Evolutionary conservation across 768 basidiomycete genomes (phyloP), one percentile per base, ranked within the genome.

Genomic region (Astraeus odoratus): DNA sequence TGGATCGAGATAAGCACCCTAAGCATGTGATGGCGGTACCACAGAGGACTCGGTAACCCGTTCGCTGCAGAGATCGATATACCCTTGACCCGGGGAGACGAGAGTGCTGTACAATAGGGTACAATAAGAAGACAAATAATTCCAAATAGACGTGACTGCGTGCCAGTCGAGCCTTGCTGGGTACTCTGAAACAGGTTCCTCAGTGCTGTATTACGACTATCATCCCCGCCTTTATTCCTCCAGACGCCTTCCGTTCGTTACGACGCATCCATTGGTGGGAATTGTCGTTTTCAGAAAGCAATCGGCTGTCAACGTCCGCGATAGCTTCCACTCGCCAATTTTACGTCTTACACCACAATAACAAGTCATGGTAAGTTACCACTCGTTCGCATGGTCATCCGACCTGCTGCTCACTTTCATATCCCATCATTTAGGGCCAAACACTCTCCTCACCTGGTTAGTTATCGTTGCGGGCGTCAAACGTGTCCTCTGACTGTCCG

Each of bases 401-500:
- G n/a, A 35, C 34, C 34, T 29, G 30, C 41, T 45, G 40, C 39
- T 51, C 43, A 55, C 37, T 6, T 25, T 39, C 23, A 7, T 8
- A 24, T 10, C 3, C 27, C 33, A 48, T 45, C 37, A 43, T 58
- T 45, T 34, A 89, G 89, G 89, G 89, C 63, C 89, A 92, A 80
- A 90, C 84, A 4, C 80, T 92, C 38, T 88, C 86, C 50, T 72
- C 77, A 37, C 89, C 89, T 59, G 78, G 86, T 86, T 51, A 54
- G 77, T 70, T 29, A 5, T 29, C 50, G 41, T 25, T 20, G 29
- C 49, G 31, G 26, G 39, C n/a, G n/a, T n/a, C n/a, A n/a, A n/a
- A n/a, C n/a, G n/a, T 40, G 43, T 41, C 34, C 34, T 42, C 19
- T 24, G 12, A 18, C 4, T 8, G 45, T 49, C 8, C 26, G 39